Base-by-base conservation (phyloP, 2,329 filamentous ascomycete genomes). In the Chaetomium strumarium region DNA sequence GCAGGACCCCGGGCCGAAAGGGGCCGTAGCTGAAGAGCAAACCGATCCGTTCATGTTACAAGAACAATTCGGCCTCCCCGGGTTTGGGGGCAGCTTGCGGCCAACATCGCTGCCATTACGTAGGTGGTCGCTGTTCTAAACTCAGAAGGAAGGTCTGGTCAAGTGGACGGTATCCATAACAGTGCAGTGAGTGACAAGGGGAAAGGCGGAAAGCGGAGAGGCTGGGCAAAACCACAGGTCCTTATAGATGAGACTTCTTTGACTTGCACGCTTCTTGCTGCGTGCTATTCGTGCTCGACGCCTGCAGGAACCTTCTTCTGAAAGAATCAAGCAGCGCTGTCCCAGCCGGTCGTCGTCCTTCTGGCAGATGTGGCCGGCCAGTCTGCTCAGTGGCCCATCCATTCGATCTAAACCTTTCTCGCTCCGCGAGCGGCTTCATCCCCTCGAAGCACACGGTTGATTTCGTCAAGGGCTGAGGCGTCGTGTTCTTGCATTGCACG, bases 311-410 rank as follows among this genome's bases (percentile, higher is more conserved):
- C 3, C 16, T 37, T n/a, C 4, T 42, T 24, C 39, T 20, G 3
- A 13, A 30, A 42, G 20, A 19, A 10, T 29, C 5, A n/a, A 37
- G 16, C 52, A 55, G 37, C 48, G 49, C 16, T 52, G 52, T 13
- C 52, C 42, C 10, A 55, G 55, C 42, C 49, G 46, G 24, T 49
- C 55, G 10, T 53, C 55, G 7, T 55, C 55, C 2, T 57, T 57
- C 36, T 55, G 14, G 49, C 55, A 3, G 55, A 55, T 16, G 52
- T 43, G 29, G 52, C 46, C 1, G 29, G 52, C 46, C 1, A 51
- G 52, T 33, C 17, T 57, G 38, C 9, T 57, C 24, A 42, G 44
- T 24, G 55, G 52, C 9, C 46, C 52, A 14, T 55, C 55, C 3
- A 55, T 57, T 5, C 49, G 45, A 16, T 57, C 52, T n/a, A 10